A percentile compares a stretch with the other conserved stretches of the same genome.
These are phyloP conservation scores for Candida coleopterorum DNA, from an alignment of 805 yeast genomes.

Conservation along the genomic window DNA sequence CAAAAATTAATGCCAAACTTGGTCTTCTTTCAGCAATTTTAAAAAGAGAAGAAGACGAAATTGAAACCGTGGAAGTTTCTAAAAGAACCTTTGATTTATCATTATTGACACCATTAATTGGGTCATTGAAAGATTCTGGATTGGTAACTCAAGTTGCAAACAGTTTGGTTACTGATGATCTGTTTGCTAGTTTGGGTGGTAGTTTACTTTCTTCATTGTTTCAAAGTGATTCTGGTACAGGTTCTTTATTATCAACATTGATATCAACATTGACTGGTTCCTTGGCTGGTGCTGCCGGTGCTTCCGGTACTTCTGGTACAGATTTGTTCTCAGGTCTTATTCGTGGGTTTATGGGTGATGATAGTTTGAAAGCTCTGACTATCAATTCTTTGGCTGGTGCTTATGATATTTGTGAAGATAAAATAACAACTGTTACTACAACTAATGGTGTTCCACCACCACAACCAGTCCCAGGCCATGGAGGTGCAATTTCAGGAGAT, in stretches of 20 bases:
- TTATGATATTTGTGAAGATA: conserved; percentile 30
- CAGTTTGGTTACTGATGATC: conserved; percentile 31
- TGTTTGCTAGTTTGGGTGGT: conserved; percentile 36
- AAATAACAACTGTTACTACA: conserved; percentile 16
- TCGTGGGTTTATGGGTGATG: conserved; percentile 33
- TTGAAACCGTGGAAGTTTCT: conserved; percentile 3
- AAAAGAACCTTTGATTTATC: conserved; percentile 14
- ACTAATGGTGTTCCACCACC: conserved; percentile 11
- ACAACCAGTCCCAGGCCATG: conserved; percentile 8
- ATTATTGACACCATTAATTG: conserved; percentile 34
- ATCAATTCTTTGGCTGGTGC: conserved; percentile 42
- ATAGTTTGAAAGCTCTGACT: conserved; percentile 33
- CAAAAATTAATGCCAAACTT: conserved; percentile 5
- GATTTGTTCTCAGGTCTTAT: no score
- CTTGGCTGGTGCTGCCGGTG: no score
- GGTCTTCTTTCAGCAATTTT: no score
- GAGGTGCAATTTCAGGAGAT: no score
- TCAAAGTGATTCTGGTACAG: conserved; percentile 20
- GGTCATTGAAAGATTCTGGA: conserved; percentile 40
- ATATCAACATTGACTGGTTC: conserved; percentile 33
- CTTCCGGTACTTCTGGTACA: no score
- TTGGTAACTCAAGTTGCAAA: conserved; percentile 35
- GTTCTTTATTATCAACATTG: conserved; percentile 25
- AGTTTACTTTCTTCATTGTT: conserved; percentile 27
- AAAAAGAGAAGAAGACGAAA: conserved; percentile 11